Base-by-base conservation (phyloP, 257 asterid species). In the Nicotiana otophora region DNA sequence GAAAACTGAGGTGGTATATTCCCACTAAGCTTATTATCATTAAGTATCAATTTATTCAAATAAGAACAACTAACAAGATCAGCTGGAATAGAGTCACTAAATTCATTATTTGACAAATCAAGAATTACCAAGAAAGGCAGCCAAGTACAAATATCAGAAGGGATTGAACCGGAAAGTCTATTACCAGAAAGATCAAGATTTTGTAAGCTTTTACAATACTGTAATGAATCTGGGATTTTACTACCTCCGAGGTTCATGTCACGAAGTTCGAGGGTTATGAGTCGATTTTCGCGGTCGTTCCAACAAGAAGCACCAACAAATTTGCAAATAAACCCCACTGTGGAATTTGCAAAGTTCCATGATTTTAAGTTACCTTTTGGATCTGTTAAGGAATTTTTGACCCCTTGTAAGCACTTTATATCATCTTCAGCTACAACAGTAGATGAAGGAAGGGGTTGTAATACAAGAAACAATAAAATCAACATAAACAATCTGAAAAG, bases 301-400 rank as follows among this genome's bases (percentile, higher is more conserved):
- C 98, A 95, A 91, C 98, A 95, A 11, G 96, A 66, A 77, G 85
- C 98, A 8, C 98, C 98, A 48, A 81, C 87, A 83, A 95, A 95
- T 9, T 23, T 83, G 86, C 97, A 95, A 62, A 91, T 88, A 84
- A 83, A 92, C 0, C 91, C 97, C 28, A 88, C 91, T 2, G 94
- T 60, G 4, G 87, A 39, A 85, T 95, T 95, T 54, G 85, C 74
- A 84, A 95, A 93, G 75, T 55, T 84, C 98, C 98, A 95, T 0
- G 91, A 85, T 19, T 11, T 57, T 54, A 93, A 90, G 80, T 68
- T 89, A 4, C 81, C 82, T 66, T 81, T 84, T 9, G 94, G 83
- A 79, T 95, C 97, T 6, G 66, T 54, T 55, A 92, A 83, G 5
- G 95, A 91, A 77, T 1, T 83, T 85, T 83, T 91, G 81, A 95